These are phyloP conservation scores for Trametes meyenii DNA, from an alignment of 768 basidiomycete genomes.

Conservation along the genomic window DNA sequence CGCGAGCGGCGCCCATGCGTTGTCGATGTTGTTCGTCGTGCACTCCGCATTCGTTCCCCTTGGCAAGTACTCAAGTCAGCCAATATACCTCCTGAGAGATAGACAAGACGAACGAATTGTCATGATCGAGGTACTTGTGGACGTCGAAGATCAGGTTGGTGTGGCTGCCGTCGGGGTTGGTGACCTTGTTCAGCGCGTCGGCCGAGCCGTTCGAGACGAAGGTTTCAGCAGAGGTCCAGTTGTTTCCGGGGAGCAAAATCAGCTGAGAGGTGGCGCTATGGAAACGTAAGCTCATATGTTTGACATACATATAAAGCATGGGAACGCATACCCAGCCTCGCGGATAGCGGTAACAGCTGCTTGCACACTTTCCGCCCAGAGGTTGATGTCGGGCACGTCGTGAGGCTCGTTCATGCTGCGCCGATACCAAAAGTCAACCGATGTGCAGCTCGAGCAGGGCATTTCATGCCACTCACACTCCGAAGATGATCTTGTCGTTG, in stretches of 20 bases:
- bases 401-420: constrained; percentile 51
- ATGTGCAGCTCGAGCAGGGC: too few relatives aligned
- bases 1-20: constrained; percentile 43
- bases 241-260: constrained; percentile 47
- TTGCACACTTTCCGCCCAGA: constrained; percentile 42
- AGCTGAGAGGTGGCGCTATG: constrained; percentile 38
- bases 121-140: constrained; percentile 49
- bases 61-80: background rate
- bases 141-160: constrained; percentile 47
- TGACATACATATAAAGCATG: background rate
- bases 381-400: constrained; percentile 41
- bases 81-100: constrained; percentile 32
- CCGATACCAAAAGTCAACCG: constrained; percentile 25
- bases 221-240: constrained; percentile 38
- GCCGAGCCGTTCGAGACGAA: constrained; percentile 42
- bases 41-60: constrained; percentile 16
- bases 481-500: constrained; percentile 40
- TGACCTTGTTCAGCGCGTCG: constrained; percentile 42
- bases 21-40: constrained; percentile 47
- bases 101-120: constrained; percentile 40
- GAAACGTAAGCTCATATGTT: too few relatives aligned
- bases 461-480: constrained; percentile 10
- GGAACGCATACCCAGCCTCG: constrained; percentile 34
- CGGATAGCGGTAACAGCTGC: constrained; percentile 47
- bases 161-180: constrained; percentile 43